Conservation (phyloP, 2,329 filamentous ascomycete genomes). For the Colletotrichum costaricense region DNA sequence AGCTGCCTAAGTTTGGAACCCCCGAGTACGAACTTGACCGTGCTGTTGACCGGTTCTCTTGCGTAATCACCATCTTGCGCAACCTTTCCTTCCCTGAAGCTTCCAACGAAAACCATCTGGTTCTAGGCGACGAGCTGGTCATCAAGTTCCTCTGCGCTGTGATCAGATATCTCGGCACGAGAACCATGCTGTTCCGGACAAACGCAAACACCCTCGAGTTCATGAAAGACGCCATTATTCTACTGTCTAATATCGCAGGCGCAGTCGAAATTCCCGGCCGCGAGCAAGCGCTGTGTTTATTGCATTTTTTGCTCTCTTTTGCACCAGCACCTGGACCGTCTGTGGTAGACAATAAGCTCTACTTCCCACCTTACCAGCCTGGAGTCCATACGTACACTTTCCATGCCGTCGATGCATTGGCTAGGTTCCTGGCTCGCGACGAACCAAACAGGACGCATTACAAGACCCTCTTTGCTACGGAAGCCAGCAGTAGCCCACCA, state of each 20-base stretch:
- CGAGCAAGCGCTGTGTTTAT: constrained; percentile 86
- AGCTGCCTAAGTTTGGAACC: constrained; percentile 79
- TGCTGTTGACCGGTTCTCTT: constrained; percentile 87
- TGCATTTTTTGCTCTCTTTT: constrained; percentile 92
- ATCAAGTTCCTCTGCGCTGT: constrained; percentile 86
- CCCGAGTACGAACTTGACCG: constrained; percentile 84
- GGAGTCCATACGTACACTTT: constrained; percentile 87
- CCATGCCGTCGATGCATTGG: constrained; percentile 87
- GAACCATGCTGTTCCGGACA: constrained; percentile 85
- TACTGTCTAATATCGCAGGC: constrained; percentile 89
- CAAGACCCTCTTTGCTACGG: constrained; percentile 82
- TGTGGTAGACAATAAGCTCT: constrained; percentile 64
- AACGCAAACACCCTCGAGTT: constrained; percentile 91
- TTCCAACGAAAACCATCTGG: constrained; percentile 71
- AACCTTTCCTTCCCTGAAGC: constrained; percentile 84
- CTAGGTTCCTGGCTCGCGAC: constrained; percentile 91
- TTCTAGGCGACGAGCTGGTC: constrained; percentile 80
- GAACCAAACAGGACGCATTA: constrained; percentile 92
- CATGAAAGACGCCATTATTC: constrained; percentile 93
- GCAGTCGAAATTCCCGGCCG: constrained; percentile 84
- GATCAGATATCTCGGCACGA: constrained; percentile 88
- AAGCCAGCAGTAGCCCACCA: constrained; percentile 71
- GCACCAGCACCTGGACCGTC: constrained; percentile 81
- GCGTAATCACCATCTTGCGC: constrained; percentile 90
- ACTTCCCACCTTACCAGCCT: constrained; percentile 86